Evolutionary conservation across 2,329 filamentous ascomycete species (phyloP).

Genomic region (Calonectria fujianensis): DNA sequence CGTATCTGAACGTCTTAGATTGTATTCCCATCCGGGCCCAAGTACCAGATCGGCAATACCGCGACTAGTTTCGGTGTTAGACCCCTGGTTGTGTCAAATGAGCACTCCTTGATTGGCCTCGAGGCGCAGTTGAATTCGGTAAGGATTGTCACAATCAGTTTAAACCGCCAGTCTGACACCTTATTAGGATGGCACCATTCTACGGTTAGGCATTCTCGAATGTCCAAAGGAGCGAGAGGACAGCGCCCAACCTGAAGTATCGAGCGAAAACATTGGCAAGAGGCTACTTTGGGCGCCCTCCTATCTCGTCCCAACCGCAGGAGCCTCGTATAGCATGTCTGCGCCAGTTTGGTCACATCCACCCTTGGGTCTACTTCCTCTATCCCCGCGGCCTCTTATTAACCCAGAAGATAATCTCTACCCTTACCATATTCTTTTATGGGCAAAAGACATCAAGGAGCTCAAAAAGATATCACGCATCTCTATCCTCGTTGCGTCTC

Average conservation of each 20-base stretch:
- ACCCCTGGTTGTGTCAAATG: constrained; percentile 16
- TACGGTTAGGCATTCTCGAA: constrained; percentile 24
- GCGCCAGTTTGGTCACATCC: constrained; percentile 16
- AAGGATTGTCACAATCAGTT: not conserved
- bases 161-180: not conserved
- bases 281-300: constrained; percentile 14
- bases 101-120: constrained; percentile 9
- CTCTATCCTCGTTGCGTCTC: not conserved
- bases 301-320: not conserved
- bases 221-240: not conserved
- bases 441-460: constrained; percentile 16
- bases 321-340: not conserved
- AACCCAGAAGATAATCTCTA: not conserved
- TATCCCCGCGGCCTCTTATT: not conserved
- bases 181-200: constrained; percentile 29
- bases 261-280: not conserved
- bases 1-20: not conserved
- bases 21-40: not conserved
- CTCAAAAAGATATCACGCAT: not conserved
- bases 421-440: constrained; percentile 14
- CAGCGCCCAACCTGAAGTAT: not conserved
- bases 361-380: not conserved
- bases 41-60: not conserved
- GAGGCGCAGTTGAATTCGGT: constrained; percentile 24
- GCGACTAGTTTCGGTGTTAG: not conserved